Evolutionary conservation across 2,329 filamentous ascomycete genomes (phyloP).

Genomic region (Calonectria crousiana): DNA sequence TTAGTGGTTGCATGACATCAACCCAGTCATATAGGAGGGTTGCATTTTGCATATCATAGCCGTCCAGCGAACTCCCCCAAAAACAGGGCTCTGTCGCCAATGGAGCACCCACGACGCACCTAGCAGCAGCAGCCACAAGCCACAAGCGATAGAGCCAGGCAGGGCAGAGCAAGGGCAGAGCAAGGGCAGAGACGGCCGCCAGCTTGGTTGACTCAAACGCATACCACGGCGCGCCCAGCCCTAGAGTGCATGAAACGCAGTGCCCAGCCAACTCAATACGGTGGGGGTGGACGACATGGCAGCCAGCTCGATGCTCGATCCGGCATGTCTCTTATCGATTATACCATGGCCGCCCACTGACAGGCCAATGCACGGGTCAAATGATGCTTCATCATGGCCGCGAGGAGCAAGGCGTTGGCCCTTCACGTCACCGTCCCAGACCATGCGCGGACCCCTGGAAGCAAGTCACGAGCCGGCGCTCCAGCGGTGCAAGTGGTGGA

Average conservation of each 20-base stretch:
- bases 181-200: neutral
- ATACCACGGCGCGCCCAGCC: neutral
- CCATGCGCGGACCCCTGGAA: constrained; percentile 32
- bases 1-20: constrained; percentile 4
- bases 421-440: constrained; percentile 30
- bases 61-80: neutral
- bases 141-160: neutral
- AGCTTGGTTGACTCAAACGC: constrained; percentile 2
- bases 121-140: neutral
- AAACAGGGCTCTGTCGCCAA: neutral
- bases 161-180: neutral
- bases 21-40: neutral
- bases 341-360: constrained; percentile 31
- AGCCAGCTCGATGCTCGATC: neutral
- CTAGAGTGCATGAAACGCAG: constrained; percentile 1
- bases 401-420: constrained; percentile 16
- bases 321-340: constrained; percentile 33
- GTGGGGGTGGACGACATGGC: constrained; percentile 27
- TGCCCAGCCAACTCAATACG: neutral
- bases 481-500: constrained; percentile 34
- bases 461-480: constrained; percentile 39
- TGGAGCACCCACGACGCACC: neutral
- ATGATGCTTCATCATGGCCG: constrained; percentile 34
- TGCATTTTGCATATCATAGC: constrained; percentile 3
- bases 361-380: constrained; percentile 38